Percentiles rank a stretch among this genome's conserved stretches.
phyloP scores from a whole-genome alignment of 225 moss, liverwort and hornwort genomes.

The Takakia lepidozioides region DNA sequence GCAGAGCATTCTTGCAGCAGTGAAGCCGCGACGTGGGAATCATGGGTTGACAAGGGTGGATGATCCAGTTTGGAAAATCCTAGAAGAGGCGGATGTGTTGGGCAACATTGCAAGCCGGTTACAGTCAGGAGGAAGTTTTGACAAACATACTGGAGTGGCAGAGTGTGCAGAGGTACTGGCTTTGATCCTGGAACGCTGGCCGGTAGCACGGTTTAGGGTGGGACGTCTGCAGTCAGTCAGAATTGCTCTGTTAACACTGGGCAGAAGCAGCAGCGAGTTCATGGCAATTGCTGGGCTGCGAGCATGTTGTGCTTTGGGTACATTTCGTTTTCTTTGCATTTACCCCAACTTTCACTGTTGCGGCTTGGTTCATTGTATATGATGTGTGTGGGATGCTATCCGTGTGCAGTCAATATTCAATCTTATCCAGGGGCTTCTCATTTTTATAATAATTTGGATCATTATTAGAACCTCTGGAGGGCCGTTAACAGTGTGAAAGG shows the following conservation, averaged over 20 bases:
- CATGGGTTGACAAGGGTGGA: conserved; percentile 16
- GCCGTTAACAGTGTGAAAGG: conserved; percentile 10
- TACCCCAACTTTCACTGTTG: neutral
- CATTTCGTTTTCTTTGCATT: conserved; percentile 7
- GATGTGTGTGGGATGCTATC: too few relatives aligned
- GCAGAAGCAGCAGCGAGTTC: conserved; percentile 37
- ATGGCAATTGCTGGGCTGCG: conserved; percentile 45
- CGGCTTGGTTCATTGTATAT: neutral
- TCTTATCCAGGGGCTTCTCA: too few relatives aligned
- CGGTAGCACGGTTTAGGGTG: conserved; percentile 47
- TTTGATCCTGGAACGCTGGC: conserved; percentile 65
- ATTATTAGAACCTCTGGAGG: neutral
- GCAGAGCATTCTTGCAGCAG: conserved; percentile 43
- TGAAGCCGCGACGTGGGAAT: conserved; percentile 23
- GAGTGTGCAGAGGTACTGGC: conserved; percentile 45
- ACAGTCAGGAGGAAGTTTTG: conserved; percentile 17
- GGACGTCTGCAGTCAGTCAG: conserved; percentile 33
- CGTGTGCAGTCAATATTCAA: too few relatives aligned
- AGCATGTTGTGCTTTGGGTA: conserved; percentile 64
- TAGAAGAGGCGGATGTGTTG: conserved; percentile 49
- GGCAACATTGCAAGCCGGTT: conserved; percentile 31
- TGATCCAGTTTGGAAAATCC: conserved; percentile 54
- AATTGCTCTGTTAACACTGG: conserved; percentile 37
- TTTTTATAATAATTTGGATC: too few relatives aligned
- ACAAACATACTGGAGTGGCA: conserved; percentile 17